These are phyloP conservation scores for Komagataella phaffii DNA, from an alignment of 805 yeast species.

Conservation along the genomic window DNA sequence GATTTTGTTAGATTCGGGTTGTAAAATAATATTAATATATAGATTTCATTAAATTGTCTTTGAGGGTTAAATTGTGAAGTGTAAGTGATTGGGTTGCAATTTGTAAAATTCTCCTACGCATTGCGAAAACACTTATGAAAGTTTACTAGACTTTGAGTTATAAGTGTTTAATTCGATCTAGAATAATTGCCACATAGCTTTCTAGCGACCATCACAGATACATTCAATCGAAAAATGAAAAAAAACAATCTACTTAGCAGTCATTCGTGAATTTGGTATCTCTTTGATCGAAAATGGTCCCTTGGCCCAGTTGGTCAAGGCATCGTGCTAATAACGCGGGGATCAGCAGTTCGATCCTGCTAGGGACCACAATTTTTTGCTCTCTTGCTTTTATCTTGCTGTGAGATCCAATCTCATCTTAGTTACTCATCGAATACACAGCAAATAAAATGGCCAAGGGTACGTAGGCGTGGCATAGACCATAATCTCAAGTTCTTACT, in stretches of 20 bases:
- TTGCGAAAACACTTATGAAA: too few relatives aligned
- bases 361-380: conserved; percentile 41
- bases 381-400: not conserved
- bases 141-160: too few relatives aligned
- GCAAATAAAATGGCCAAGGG: not conserved
- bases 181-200: too few relatives aligned
- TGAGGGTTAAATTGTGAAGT: too few relatives aligned
- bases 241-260: not conserved
- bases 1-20: conserved; percentile 1
- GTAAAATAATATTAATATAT: too few relatives aligned
- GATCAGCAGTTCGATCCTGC: conserved; percentile 87
- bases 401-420: not conserved
- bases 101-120: too few relatives aligned
- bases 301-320: conserved; percentile 33
- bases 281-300: conserved; percentile 7
- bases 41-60: not conserved
- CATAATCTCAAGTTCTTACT: not conserved
- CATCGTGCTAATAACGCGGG: conserved; percentile 31
- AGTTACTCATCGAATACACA: not conserved
- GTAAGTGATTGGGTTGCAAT: too few relatives aligned
- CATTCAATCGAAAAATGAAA: too few relatives aligned
- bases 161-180: too few relatives aligned
- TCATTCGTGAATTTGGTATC: not conserved
- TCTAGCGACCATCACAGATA: too few relatives aligned
- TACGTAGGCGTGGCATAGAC: not conserved